Conservation (phyloP, 306 rosid genomes). For the Trifolium dubium region DNA sequence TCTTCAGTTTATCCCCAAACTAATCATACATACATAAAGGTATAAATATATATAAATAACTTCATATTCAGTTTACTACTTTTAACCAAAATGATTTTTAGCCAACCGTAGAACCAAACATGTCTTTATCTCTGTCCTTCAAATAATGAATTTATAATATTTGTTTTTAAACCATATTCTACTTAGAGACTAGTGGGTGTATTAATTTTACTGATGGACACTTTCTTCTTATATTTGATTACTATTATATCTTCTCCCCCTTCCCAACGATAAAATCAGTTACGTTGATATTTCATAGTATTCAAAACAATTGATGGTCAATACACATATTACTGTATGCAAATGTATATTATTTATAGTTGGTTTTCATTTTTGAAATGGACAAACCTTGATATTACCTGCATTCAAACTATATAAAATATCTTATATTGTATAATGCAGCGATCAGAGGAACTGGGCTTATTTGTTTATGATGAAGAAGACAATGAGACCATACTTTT, state of each 20-base stretch:
- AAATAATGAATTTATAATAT: not conserved
- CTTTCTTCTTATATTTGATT: slow-evolving; percentile 18
- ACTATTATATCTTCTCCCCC: slow-evolving; percentile 3
- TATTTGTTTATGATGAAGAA: slow-evolving; percentile 86
- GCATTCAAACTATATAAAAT: slow-evolving; percentile 31
- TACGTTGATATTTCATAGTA: slow-evolving; percentile 1
- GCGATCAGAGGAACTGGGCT: slow-evolving; percentile 90
- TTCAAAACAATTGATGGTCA: slow-evolving; percentile 10
- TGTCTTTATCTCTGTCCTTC: slow-evolving; percentile 21
- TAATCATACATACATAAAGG: not conserved
- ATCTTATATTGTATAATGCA: slow-evolving; percentile 51
- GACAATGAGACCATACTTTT: slow-evolving; percentile 83
- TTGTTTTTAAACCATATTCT: slow-evolving; percentile 21
- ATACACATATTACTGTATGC: slow-evolving; percentile 8
- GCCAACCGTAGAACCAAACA: not conserved
- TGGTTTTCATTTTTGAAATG: slow-evolving; percentile 17
- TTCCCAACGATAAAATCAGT: not conserved
- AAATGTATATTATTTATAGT: slow-evolving; percentile 18
- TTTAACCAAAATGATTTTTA: not conserved
- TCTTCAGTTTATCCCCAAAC: no score
- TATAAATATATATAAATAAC: not conserved
- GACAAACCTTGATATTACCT: slow-evolving; percentile 24
- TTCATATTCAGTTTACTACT: not conserved
- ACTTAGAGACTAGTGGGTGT: not conserved
- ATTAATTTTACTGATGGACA: not conserved